Conservation (phyloP, 1,284 basidiomycete genomes). For the Ceraceosorus bombacis region DNA sequence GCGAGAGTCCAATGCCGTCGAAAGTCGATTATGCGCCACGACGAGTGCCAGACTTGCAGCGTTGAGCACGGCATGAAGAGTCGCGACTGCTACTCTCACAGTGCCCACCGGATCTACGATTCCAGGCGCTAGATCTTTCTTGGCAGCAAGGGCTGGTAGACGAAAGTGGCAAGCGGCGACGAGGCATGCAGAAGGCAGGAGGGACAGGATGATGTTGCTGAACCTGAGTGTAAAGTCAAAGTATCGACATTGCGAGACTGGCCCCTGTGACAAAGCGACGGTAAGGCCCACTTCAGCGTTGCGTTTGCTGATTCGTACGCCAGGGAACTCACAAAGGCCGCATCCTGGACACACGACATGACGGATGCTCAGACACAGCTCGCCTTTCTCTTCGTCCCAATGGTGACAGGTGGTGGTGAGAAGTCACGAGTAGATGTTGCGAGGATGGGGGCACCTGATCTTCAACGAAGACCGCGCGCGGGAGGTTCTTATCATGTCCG, state of each 20-base stretch:
- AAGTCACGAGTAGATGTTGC: no score
- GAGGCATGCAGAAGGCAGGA: conserved; percentile 21
- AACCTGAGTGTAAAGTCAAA: conserved; percentile 37
- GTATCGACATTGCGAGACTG: conserved; percentile 26
- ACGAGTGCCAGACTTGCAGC: conserved; percentile 14
- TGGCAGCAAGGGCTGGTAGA: conserved; percentile 13
- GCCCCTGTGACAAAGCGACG: conserved; percentile 10
- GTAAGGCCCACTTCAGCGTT: no score
- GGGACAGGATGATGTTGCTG: conserved; percentile 23
- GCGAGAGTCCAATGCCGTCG: neutral
- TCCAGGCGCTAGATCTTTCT: conserved; percentile 17
- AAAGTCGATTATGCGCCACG: conserved; percentile 3
- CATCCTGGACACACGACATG: neutral
- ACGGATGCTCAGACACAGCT: no score
- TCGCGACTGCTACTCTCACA: conserved; percentile 16
- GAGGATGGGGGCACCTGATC: no score
- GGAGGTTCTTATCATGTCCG: no score
- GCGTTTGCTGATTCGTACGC: no score
- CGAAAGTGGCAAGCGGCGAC: conserved; percentile 13
- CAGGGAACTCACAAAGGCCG: neutral
- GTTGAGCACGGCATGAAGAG: conserved; percentile 17
- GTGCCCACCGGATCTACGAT: conserved; percentile 21
- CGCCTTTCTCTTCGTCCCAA: no score
- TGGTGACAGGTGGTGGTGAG: no score
- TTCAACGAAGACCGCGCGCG: no score